Percentiles rank a stretch among this genome's conserved stretches.
These are phyloP conservation scores for Camelina sativa DNA, from an alignment of 345 rosid species.

Conservation along the genomic window DNA sequence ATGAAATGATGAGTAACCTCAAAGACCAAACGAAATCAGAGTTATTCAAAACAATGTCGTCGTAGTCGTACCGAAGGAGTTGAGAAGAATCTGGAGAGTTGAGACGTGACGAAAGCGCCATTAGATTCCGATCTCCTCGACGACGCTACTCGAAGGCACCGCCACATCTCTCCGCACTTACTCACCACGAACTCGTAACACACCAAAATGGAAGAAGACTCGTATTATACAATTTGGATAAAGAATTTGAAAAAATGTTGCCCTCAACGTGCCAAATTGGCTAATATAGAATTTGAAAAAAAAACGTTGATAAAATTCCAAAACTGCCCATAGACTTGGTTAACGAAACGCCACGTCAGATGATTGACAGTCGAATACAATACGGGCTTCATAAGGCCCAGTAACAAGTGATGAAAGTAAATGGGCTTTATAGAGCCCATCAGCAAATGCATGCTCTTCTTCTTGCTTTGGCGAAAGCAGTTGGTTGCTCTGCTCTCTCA, in stretches of 20 bases:
- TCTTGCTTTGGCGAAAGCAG: conserved; percentile 7
- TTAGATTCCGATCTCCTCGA: conserved; percentile 50
- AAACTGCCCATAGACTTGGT: not conserved
- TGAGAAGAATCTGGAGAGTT: conserved; percentile 70
- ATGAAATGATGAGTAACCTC: not conserved
- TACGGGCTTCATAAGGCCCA: not conserved
- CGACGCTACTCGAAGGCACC: conserved; percentile 67
- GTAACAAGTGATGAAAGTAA: not conserved
- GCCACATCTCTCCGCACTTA: conserved; percentile 70
- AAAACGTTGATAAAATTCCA: not conserved
- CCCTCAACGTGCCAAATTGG: too few species aligned
- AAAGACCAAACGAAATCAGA: not conserved
- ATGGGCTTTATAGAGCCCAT: conserved; percentile 16
- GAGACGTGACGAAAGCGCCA: conserved; percentile 53
- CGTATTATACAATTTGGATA: not conserved
- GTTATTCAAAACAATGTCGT: conserved; percentile 13
- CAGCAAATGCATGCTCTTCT: not conserved
- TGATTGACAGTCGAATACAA: too few species aligned
- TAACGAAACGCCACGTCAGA: not conserved
- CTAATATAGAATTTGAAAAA: not conserved
- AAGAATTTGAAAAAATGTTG: not conserved
- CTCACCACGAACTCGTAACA: conserved; percentile 21
- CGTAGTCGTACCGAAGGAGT: conserved; percentile 68
- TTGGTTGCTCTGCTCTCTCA: conserved; percentile 37
- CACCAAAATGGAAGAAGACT: not conserved